Evolutionary conservation across 2,329 filamentous ascomycete genomes (phyloP).

Genomic region (Calonectria henricotiae): DNA sequence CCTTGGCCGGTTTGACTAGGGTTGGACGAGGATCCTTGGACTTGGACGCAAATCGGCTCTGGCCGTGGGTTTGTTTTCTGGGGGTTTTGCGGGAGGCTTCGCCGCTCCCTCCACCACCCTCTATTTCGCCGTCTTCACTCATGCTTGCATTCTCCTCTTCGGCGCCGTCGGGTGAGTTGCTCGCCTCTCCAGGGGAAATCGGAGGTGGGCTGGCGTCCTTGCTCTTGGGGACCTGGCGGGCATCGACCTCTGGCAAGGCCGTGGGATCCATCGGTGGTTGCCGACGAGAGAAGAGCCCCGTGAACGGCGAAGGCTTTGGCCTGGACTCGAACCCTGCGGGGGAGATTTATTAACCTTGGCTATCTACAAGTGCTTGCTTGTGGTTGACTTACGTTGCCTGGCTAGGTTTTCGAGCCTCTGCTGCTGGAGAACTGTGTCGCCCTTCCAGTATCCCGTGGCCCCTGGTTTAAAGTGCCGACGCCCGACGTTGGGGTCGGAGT

Average conservation of each 20-base stretch:
- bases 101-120: too few species aligned
- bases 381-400: constrained; percentile 44
- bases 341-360: constrained; percentile 19
- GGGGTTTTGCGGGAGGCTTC: neutral
- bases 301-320: constrained; percentile 12
- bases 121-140: neutral
- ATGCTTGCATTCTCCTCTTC: neutral
- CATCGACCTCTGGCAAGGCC: constrained; percentile 44
- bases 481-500: constrained; percentile 38
- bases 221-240: constrained; percentile 44
- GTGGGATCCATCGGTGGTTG: constrained; percentile 34
- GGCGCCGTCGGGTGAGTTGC: neutral
- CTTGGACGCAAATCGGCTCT: constrained; percentile 11
- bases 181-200: neutral
- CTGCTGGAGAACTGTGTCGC: constrained; percentile 54
- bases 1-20: neutral
- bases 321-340: constrained; percentile 36
- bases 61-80: neutral
- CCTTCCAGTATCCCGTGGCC: constrained; percentile 51
- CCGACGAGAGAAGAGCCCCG: constrained; percentile 32
- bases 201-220: constrained; percentile 38
- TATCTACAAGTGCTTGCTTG: too few species aligned
- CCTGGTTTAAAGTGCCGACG: constrained; percentile 50
- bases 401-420: constrained; percentile 47
- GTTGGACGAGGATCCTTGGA: constrained; percentile 9